Percentiles rank a stretch among this genome's conserved stretches.
phyloP scores from a whole-genome alignment of 164 flowering plant genomes.

The Aristolochia californica region DNA sequence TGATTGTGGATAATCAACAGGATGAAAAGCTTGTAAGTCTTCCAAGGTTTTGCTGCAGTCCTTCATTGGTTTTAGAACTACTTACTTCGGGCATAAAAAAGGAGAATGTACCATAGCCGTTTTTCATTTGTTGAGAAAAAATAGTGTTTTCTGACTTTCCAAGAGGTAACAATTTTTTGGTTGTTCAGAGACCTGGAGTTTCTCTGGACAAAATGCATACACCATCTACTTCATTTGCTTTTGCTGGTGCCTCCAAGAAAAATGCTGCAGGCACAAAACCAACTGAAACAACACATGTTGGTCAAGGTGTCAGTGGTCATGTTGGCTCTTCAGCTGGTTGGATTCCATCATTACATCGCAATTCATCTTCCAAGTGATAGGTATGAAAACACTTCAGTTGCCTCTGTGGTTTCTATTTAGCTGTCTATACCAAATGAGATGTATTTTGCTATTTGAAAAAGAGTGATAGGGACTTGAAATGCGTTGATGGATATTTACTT shows the following conservation, averaged over 20 bases:
- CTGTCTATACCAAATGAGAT: background rate
- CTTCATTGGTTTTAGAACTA: too few relatives aligned
- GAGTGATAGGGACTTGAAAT: too few relatives aligned
- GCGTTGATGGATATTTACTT: background rate
- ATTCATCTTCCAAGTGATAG: conserved; percentile 66
- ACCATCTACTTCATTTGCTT: conserved; percentile 52
- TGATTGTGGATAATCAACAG: conserved; percentile 27
- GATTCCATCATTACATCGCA: conserved; percentile 72
- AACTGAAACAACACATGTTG: conserved; percentile 38
- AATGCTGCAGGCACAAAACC: conserved; percentile 30
- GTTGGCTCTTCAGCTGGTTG: conserved; percentile 72
- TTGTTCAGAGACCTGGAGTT: conserved; percentile 15
- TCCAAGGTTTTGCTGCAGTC: background rate
- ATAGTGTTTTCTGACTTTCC: too few relatives aligned
- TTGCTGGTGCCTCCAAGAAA: conserved; percentile 44
- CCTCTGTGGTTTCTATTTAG: background rate
- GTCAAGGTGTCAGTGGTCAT: conserved; percentile 32
- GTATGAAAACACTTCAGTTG: conserved; percentile 12
- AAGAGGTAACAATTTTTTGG: background rate
- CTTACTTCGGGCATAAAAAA: too few relatives aligned
- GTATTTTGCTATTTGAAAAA: too few relatives aligned
- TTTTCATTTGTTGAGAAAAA: too few relatives aligned
- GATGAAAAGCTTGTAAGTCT: conserved; percentile 45
- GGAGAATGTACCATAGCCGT: too few relatives aligned
- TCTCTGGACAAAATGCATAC: conserved; percentile 18